phyloP scores from a whole-genome alignment of 805 yeast genomes.

The Starmerella asiatica region DNA sequence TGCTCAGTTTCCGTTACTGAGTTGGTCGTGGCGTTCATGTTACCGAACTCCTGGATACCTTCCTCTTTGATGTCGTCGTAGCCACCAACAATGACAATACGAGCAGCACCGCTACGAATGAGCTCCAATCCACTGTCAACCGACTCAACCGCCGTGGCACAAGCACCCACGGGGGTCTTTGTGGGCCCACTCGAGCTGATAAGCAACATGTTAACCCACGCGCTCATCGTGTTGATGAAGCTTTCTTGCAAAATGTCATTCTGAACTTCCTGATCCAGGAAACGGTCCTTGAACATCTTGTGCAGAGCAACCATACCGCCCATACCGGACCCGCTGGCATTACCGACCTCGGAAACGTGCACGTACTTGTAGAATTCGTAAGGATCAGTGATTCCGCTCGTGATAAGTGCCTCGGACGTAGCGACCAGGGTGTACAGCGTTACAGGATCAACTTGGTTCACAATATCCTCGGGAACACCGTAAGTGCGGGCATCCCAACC shows the following conservation, averaged over 20 bases:
- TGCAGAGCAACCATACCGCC: conserved; percentile 97
- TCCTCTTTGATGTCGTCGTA: conserved; percentile 99
- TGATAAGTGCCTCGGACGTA: conserved; percentile 84
- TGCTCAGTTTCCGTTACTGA: conserved; percentile 74
- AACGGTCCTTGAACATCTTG: conserved; percentile 96
- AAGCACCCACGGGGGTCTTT: conserved; percentile 98
- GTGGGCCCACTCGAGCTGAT: conserved; percentile 96
- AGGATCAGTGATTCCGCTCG: conserved; percentile 95
- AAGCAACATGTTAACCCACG: conserved; percentile 98
- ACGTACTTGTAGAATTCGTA: conserved; percentile 97
- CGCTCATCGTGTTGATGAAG: conserved; percentile 96
- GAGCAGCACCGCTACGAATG: conserved; percentile 84
- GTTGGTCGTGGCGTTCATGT: conserved; percentile 97
- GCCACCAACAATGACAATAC: conserved; percentile 95
- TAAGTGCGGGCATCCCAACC: conserved; percentile 95
- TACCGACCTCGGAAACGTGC: conserved; percentile 97
- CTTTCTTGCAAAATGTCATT: conserved; percentile 96
- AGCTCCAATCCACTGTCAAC: conserved; percentile 93
- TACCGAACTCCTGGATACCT: conserved; percentile 94
- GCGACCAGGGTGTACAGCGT: conserved; percentile 87
- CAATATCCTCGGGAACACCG: conserved; percentile 89
- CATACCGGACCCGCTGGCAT: conserved; percentile 99
- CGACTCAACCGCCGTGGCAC: conserved; percentile 98
- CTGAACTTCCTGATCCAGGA: conserved; percentile 84
- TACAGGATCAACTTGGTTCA: conserved; percentile 90